Evolutionary conservation across 305 asterid species (phyloP), one percentile per base, ranked within the genome.

Genomic region (Fraxinus platypoda): DNA sequence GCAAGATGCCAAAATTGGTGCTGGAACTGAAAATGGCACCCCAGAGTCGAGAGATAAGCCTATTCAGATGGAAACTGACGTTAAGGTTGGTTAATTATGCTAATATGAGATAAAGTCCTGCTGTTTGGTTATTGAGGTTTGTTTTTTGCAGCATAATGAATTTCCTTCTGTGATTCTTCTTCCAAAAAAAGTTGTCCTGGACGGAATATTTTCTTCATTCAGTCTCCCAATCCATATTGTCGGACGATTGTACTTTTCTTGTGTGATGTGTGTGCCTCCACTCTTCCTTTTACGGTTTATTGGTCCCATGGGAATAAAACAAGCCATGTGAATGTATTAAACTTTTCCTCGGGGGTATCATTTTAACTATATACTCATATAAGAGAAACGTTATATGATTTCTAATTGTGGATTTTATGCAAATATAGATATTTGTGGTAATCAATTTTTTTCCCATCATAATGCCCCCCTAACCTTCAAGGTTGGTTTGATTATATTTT

Each of bases 61-160:
- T 38, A 84, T 80, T 57, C 93, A 92, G 82, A 91, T 90, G 97
- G 99, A 93, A 75, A 92, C 96, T 13, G 97, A 93, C 80, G 57
- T 88, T 28, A 93, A 94, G 97, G 99, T 93, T 38, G 79, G 88
- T 49, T 76, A 75, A 1, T 1, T 54, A 54, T n/a, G 64, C 64
- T 54, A 54, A 54, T 54, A 8, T 54, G 25, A 5, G 25, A 54
- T 54, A n/a, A 52, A n/a, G 25, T 54, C 64, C 64, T n/a, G 64
- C 64, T 17, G 9, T 17, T n/a, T 54, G 64, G 64, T 54, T 54
- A 54, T 54, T 54, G 64, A 54, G 64, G 64, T 17, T 54, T 54
- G 64, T n/a, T 6, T 25, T 54, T 54, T 52, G 25, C 64, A 17
- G 64, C 64, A 5, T 8, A n/a, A 54, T 54, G 64, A n/a, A 54